These are phyloP conservation scores for Cystobasidium onofrii DNA, from an alignment of 768 basidiomycete genomes.

Conservation along the genomic window DNA sequence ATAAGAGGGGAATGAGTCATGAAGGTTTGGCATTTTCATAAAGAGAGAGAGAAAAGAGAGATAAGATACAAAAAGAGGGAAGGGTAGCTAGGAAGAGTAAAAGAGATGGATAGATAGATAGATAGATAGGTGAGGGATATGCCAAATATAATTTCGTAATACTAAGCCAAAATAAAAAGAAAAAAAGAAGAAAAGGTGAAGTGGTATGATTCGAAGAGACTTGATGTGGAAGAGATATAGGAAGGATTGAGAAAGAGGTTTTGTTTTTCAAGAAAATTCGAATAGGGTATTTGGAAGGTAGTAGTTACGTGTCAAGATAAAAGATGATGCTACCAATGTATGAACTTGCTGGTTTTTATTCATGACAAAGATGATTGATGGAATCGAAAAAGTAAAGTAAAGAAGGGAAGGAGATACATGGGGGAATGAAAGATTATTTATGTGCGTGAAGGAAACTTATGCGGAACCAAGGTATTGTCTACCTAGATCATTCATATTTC, in stretches of 20 bases:
- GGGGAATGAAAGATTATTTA: neutral
- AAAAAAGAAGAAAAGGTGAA: no score
- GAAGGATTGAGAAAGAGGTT: neutral
- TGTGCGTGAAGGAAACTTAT: neutral
- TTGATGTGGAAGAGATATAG: neutral
- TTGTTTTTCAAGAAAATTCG: neutral
- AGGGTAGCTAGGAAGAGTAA: neutral
- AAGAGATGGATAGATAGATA: neutral
- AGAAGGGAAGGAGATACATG: neutral
- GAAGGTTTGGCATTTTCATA: neutral
- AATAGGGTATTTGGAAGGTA: neutral
- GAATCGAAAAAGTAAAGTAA: no score
- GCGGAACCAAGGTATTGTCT: slow-evolving; percentile 15
- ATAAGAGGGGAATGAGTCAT: no score
- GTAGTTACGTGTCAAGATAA: neutral
- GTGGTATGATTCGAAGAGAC: neutral
- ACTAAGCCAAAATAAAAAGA: no score
- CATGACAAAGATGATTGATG: neutral
- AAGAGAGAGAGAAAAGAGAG: no score
- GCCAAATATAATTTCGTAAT: no score
- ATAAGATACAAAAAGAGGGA: neutral
- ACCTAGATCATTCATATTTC: slow-evolving; percentile 16
- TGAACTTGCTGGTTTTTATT: no score
- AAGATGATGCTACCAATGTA: neutral
- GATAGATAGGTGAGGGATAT: no score